Conservation (phyloP, 805 yeast genomes). For the Teunomyces funiuensis region DNA sequence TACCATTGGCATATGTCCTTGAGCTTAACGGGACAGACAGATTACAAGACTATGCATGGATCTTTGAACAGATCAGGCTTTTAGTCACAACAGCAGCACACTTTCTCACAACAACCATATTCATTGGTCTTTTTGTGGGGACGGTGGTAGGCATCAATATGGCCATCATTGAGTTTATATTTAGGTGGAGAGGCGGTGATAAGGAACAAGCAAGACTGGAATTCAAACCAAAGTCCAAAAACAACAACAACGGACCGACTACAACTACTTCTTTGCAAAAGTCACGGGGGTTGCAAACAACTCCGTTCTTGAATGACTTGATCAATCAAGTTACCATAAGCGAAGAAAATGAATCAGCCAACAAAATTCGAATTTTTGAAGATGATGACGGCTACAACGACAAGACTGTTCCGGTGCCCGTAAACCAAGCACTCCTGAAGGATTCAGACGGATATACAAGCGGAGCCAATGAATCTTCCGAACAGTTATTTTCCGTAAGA, state of each 20-base stretch:
- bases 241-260: not conserved
- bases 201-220: not conserved
- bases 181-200: constrained; percentile 5
- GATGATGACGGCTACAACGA: not conserved
- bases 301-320: constrained; percentile 2
- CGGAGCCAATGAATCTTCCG: not conserved
- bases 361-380: not conserved
- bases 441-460: not conserved
- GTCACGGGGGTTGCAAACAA: not conserved
- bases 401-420: not conserved
- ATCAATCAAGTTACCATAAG: constrained; percentile 2
- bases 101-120: constrained; percentile 9
- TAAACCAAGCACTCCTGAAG: not conserved
- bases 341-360: not conserved
- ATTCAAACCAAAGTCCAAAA: not conserved
- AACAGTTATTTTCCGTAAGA: constrained; percentile 2
- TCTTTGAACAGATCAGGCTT: constrained; percentile 10
- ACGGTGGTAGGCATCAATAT: constrained; percentile 9
- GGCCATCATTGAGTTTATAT: constrained; percentile 9
- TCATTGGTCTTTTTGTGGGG: constrained; percentile 12
- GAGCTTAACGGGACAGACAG: constrained; percentile 9
- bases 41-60: constrained; percentile 10
- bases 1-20: constrained; percentile 12
- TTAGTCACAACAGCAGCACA: constrained; percentile 9
- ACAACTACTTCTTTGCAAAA: not conserved